Evolutionary conservation across 805 yeast species (phyloP).

Genomic region (Sugiyamaella qingdaonensis): DNA sequence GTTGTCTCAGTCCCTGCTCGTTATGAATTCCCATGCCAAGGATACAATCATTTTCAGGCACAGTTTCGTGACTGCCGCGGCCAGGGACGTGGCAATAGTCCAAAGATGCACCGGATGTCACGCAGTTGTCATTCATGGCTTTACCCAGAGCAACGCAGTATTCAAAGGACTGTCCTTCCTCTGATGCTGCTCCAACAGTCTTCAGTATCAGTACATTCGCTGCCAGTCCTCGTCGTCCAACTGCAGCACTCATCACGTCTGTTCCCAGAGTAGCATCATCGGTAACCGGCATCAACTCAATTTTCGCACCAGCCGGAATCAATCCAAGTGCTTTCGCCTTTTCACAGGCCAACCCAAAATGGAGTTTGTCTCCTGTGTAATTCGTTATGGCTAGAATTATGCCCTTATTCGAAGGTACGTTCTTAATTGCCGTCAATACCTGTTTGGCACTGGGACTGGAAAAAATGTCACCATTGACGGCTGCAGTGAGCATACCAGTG

Average conservation of each 20-base stretch:
- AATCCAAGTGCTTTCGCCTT: slow-evolving; percentile 56
- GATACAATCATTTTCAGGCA: slow-evolving; percentile 56
- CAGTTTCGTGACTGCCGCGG: slow-evolving; percentile 47
- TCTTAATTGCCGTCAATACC: slow-evolving; percentile 64
- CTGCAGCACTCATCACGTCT: slow-evolving; percentile 31
- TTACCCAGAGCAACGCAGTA: slow-evolving; percentile 57
- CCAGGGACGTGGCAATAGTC: slow-evolving; percentile 92
- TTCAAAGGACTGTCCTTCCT: slow-evolving; percentile 41
- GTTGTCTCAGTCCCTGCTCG: slow-evolving; percentile 76
- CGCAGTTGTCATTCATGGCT: slow-evolving; percentile 58
- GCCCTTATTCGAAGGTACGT: slow-evolving; percentile 52
- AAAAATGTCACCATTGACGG: slow-evolving; percentile 83
- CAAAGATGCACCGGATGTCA: slow-evolving; percentile 83
- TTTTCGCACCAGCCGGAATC: slow-evolving; percentile 52
- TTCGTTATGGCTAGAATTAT: slow-evolving; percentile 79
- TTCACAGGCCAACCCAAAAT: slow-evolving; percentile 89
- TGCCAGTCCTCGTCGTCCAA: slow-evolving; percentile 91
- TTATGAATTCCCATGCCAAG: slow-evolving; percentile 95
- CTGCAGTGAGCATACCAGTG: slow-evolving; percentile 76
- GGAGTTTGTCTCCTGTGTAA: slow-evolving; percentile 91
- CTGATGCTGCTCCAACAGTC: slow-evolving; percentile 67
- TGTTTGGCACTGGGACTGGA: slow-evolving; percentile 93
- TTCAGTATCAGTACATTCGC: slow-evolving; percentile 89
- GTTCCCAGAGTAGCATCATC: slow-evolving; percentile 77
- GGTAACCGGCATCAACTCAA: slow-evolving; percentile 71